These are phyloP conservation scores for Abrus precatorius DNA, from an alignment of 306 rosid species.

Conservation along the genomic window DNA sequence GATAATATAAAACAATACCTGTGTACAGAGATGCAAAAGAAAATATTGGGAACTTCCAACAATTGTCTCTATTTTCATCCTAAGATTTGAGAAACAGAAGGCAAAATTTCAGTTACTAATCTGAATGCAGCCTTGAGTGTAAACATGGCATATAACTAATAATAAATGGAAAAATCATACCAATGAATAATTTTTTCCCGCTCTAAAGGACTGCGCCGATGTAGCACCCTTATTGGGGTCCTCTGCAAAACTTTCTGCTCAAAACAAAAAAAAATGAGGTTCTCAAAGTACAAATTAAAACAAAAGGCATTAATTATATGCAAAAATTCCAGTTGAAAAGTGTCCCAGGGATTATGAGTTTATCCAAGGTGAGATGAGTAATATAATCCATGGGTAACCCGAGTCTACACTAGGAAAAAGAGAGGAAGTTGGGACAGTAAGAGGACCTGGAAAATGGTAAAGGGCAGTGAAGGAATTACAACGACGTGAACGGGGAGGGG, in stretches of 20 bases:
- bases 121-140: constrained; percentile 15
- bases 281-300: constrained; percentile 6
- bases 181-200: constrained; percentile 93
- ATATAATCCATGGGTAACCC: not conserved
- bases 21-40: constrained; percentile 91
- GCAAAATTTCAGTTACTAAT: constrained; percentile 39
- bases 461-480: no score
- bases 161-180: constrained; percentile 53
- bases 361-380: constrained; percentile 23
- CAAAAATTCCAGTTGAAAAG: constrained; percentile 8
- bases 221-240: constrained; percentile 96
- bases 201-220: constrained; percentile 94
- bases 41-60: constrained; percentile 85
- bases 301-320: not conserved
- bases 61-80: constrained; percentile 86
- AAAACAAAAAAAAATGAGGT: constrained; percentile 25
- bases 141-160: constrained; percentile 31
- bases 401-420: no score
- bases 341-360: constrained; percentile 9
- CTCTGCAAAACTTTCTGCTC: constrained; percentile 78
- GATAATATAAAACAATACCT: constrained; percentile 59
- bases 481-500: not conserved
- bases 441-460: no score
- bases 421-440: no score
- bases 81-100: constrained; percentile 53